Conservation (phyloP, 1,284 basidiomycete species). For the Xerocomus amazonicus region DNA sequence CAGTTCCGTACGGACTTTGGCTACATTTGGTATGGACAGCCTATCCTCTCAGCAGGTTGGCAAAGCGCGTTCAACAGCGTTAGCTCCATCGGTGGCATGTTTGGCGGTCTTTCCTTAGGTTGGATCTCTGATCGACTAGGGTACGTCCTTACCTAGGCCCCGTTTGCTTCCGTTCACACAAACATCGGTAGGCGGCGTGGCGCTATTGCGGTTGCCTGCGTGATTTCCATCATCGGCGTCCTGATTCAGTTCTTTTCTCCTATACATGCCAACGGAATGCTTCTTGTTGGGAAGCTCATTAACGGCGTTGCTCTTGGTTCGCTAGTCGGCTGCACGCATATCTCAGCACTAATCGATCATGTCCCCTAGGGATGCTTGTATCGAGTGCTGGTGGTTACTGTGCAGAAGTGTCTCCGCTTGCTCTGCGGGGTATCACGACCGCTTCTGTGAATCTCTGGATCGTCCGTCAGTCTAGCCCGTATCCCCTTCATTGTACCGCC, state of each 20-base stretch:
- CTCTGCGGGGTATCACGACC: constrained; percentile 28
- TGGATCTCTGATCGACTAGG: constrained; percentile 26
- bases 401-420: constrained; percentile 31
- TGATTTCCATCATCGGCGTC: constrained; percentile 25
- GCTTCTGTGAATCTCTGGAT: constrained; percentile 30
- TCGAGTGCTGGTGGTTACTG: constrained; percentile 28
- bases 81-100: constrained; percentile 27
- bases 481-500: accelerated
- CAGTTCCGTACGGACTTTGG: constrained; percentile 31
- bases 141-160: constrained; percentile 1
- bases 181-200: constrained; percentile 18
- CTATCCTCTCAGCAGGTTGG: constrained; percentile 26
- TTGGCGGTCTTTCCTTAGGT: constrained; percentile 26
- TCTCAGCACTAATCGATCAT: background rate
- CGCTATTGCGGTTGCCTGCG: constrained; percentile 21
- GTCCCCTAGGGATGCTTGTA: constrained; percentile 24
- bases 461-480: constrained; percentile 14
- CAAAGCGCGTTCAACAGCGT: constrained; percentile 30
- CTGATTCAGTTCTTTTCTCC: constrained; percentile 28
- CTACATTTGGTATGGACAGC: constrained; percentile 2
- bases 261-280: constrained; percentile 21
- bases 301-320: constrained; percentile 28
- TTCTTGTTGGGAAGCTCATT: constrained; percentile 29
- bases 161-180: background rate
- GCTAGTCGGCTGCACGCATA: background rate